phyloP scores from a whole-genome alignment of 768 basidiomycete genomes.

The Podaxis sp. region DNA sequence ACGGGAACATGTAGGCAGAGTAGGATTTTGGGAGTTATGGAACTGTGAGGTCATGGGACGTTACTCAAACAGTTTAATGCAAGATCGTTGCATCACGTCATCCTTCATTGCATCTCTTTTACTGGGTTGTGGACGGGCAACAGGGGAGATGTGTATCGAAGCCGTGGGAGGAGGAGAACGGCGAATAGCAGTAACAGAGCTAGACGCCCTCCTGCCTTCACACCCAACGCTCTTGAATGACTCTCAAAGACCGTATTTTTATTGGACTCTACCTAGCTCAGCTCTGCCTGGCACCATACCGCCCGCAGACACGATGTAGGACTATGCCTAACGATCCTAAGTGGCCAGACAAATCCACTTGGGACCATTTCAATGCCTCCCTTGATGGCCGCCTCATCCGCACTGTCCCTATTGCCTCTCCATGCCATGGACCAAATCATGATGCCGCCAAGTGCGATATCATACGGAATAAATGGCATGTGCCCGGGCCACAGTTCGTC shows the following conservation, averaged over 20 bases:
- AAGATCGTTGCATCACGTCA: too few relatives aligned
- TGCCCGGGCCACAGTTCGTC: conserved; percentile 3
- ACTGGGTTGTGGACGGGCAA: too few relatives aligned
- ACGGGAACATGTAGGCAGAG: too few relatives aligned
- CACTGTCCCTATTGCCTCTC: conserved; percentile 9
- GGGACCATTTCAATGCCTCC: conserved; percentile 17
- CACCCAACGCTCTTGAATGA: background rate
- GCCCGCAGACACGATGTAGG: background rate
- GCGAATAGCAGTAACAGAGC: too few relatives aligned
- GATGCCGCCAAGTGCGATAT: conserved; percentile 1
- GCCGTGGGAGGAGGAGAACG: too few relatives aligned
- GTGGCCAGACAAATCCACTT: conserved; percentile 13
- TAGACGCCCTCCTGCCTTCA: too few relatives aligned
- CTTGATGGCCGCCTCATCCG: conserved; percentile 16
- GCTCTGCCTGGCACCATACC: background rate
- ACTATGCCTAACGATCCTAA: conserved; percentile 13
- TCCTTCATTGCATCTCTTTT: too few relatives aligned
- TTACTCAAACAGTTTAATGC: too few relatives aligned
- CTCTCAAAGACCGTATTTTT: background rate
- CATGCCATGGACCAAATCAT: conserved; percentile 5
- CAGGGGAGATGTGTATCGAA: too few relatives aligned
- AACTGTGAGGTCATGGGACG: too few relatives aligned
- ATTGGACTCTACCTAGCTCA: background rate
- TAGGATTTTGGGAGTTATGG: too few relatives aligned
- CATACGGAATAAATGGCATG: conserved; percentile 5